These are phyloP conservation scores for Rehmannia glutinosa DNA, from an alignment of 257 asterid genomes.

Conservation along the genomic window DNA sequence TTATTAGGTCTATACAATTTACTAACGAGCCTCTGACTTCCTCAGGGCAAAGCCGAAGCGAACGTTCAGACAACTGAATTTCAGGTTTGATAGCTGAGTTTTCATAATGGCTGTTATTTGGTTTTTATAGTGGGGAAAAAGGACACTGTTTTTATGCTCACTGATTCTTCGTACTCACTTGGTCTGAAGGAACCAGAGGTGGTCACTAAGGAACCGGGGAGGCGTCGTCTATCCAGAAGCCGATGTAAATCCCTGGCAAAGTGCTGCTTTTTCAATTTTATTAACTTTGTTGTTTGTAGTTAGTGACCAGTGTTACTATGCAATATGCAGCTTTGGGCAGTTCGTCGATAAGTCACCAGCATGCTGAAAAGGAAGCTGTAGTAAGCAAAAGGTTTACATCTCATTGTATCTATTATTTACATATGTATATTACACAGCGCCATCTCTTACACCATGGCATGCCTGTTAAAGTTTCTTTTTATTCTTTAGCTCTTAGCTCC, in stretches of 20 bases:
- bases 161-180: neutral
- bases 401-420: too few relatives aligned
- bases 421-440: too few relatives aligned
- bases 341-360: slow-evolving; percentile 36
- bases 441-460: too few relatives aligned
- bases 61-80: slow-evolving; percentile 8
- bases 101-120: neutral
- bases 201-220: slow-evolving; percentile 25
- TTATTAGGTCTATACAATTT: neutral
- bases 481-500: too few relatives aligned
- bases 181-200: slow-evolving; percentile 27
- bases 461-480: too few relatives aligned
- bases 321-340: slow-evolving; percentile 64
- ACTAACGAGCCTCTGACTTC: neutral
- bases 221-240: slow-evolving; percentile 53
- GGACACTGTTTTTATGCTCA: neutral
- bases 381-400: slow-evolving; percentile 60
- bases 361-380: slow-evolving; percentile 43
- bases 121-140: neutral
- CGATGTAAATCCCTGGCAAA: slow-evolving; percentile 40
- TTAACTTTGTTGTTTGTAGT: neutral
- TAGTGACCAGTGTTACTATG: neutral
- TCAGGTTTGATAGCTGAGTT: slow-evolving; percentile 16
- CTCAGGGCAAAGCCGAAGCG: slow-evolving; percentile 34
- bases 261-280: neutral